A percentile compares a stretch with the other conserved stretches of the same genome.
These are phyloP conservation scores for Tilletia indica DNA, from an alignment of 1,284 basidiomycete species.

Conservation along the genomic window DNA sequence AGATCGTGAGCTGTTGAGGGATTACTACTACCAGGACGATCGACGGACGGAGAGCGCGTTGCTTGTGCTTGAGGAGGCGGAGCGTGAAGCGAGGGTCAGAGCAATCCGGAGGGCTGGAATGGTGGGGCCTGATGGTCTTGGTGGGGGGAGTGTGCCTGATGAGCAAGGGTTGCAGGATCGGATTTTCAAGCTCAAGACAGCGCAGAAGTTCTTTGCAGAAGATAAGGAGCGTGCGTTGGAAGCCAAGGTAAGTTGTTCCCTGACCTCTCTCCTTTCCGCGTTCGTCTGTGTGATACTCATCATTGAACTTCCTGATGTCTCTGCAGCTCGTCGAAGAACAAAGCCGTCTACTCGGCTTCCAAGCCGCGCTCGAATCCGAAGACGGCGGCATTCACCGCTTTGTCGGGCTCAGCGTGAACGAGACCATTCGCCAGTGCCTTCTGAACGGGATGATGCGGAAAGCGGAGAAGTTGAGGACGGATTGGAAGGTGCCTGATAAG, in stretches of 20 bases:
- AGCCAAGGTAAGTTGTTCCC: slow-evolving; percentile 67
- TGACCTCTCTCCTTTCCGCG: not conserved
- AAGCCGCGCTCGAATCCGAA: slow-evolving; percentile 85
- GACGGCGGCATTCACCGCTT: slow-evolving; percentile 61
- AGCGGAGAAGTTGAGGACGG: slow-evolving; percentile 48
- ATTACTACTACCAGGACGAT: slow-evolving; percentile 98
- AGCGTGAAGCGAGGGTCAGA: slow-evolving; percentile 18
- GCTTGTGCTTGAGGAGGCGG: slow-evolving; percentile 72
- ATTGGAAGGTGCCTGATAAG: slow-evolving; percentile 49
- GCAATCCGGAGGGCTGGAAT: slow-evolving; percentile 65
- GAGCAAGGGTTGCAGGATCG: slow-evolving; percentile 38
- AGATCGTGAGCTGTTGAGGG: slow-evolving; percentile 83
- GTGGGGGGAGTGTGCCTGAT: not conserved
- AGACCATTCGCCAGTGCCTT: slow-evolving; percentile 46
- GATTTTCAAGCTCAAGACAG: slow-evolving; percentile 71
- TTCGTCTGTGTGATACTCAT: not conserved
- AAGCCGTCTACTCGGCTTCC: slow-evolving; percentile 70
- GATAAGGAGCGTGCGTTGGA: slow-evolving; percentile 88
- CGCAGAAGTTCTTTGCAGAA: slow-evolving; percentile 88
- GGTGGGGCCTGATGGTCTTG: slow-evolving; percentile 53
- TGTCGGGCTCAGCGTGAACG: slow-evolving; percentile 40
- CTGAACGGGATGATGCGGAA: slow-evolving; percentile 41
- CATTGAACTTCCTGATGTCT: not conserved
- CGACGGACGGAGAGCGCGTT: slow-evolving; percentile 85
- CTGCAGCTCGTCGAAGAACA: slow-evolving; percentile 84